These are phyloP conservation scores for Delitschia confertaspora DNA, from an alignment of 495 filamentous ascomycete species.

Conservation along the genomic window DNA sequence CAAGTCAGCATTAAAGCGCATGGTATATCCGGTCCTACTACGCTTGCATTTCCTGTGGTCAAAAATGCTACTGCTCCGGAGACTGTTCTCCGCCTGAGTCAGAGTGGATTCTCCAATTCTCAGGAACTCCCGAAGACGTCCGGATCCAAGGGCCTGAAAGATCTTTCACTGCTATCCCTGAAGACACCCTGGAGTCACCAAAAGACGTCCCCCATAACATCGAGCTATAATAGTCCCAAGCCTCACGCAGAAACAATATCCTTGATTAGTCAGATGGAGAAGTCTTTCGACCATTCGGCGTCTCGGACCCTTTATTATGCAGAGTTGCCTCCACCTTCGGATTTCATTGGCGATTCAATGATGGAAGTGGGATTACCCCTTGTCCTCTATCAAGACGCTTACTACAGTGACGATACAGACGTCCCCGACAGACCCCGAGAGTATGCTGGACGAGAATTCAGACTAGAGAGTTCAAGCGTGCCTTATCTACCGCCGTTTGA, in stretches of 20 bases:
- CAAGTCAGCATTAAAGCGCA: conserved; percentile 31
- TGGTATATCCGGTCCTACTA: conserved; percentile 25
- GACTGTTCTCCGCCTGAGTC: conserved; percentile 59
- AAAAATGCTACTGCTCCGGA: conserved; percentile 65
- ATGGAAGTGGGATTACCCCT: conserved; percentile 35
- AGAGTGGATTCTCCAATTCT: conserved; percentile 44
- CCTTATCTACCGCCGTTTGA: conserved; percentile 78
- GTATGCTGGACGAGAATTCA: conserved; percentile 85
- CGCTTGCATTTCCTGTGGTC: conserved; percentile 62
- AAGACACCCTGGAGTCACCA: conserved; percentile 25
- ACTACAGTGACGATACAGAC: conserved; percentile 79
- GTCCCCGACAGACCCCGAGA: conserved; percentile 70
- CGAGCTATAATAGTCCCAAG: conserved; percentile 5
- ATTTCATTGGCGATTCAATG: conserved; percentile 32
- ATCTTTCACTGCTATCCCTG: conserved; percentile 3
- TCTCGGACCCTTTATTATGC: conserved; percentile 29
- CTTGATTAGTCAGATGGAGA: conserved; percentile 1
- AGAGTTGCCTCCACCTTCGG: conserved; percentile 29
- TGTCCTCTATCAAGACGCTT: conserved; percentile 76
- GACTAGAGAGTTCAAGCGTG: conserved; percentile 60
- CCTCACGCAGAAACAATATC: conserved; percentile 11
- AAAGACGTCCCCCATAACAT: conserved; percentile 9
- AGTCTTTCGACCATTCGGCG: not conserved
- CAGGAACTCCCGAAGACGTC: conserved; percentile 28
- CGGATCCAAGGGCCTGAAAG: conserved; percentile 3